Base-by-base conservation (phyloP, 371 early-diverging fungal species). In the Saksenaea vasiformis region DNA sequence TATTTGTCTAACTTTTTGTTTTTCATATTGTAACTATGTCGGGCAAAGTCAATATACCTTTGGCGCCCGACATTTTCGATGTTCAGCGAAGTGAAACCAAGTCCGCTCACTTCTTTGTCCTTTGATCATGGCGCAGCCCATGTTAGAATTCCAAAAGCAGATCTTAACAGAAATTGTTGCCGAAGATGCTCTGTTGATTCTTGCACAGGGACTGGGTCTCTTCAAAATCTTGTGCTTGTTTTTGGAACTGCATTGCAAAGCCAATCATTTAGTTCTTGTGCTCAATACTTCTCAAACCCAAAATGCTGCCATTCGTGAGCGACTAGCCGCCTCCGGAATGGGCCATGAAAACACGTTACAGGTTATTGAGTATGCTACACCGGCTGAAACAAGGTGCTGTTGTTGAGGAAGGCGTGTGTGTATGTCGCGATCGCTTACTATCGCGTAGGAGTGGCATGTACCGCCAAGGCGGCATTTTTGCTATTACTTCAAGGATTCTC, bases 401-500 rank as follows among this genome's bases (percentile, higher is more conserved):
- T 54, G 13, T 28, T 41, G n/a, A 31, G 15, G 22, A 22, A 7
- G 17, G 31, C 26, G n/a, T 36, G 15, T 36, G 7, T 11, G 3
- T 27, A 36, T 36, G 19, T 24, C 37, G 34, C 51, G 35, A 51
- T 4, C 22, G 28, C 27, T 66, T 38, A 31, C 54, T 19, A 19
- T 26, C 14, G 24, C 36, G 35, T 62, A 71, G 92, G 90, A 63
- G 73, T 5, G 84, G 78, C 10, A 69, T 94, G 61, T 98, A 98
- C 76, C 82, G 88, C 1, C 68, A 74, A 31, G 96, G 99, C 53
- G 99, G 99, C 8, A 82, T 98, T 4, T 79, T 98, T 61, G 85
- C 93, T 5, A 82, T 93, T 27, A 95, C 98, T 0, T 90, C 97
- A 17, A 85, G 96, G 35, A 94, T 97, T 43, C 76, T 99, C 27